Conservation (phyloP, 192 early-diverging fungal genomes). For the Rhizoclosmatium globosum region DNA sequence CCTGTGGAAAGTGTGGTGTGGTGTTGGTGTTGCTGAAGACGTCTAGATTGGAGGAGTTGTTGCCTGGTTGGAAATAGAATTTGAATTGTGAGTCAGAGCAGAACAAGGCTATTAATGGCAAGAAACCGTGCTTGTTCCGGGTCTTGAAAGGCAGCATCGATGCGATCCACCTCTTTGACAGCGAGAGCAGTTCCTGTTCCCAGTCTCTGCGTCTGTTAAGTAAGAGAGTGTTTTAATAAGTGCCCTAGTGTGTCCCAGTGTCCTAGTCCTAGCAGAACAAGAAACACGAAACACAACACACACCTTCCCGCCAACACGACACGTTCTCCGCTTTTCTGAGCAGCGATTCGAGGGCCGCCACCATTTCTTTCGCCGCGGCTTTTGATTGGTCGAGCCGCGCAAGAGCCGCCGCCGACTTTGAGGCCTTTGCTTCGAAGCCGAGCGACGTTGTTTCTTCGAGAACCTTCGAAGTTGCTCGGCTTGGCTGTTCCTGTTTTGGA, state of each 20-base stretch:
- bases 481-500: too few relatives aligned
- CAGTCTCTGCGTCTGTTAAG: constrained; percentile 50
- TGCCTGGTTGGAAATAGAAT: not conserved
- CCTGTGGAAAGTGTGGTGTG: constrained; percentile 17
- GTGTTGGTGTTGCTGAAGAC: not conserved
- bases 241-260: too few relatives aligned
- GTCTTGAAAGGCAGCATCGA: constrained; percentile 29
- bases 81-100: not conserved
- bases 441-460: too few relatives aligned
- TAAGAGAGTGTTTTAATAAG: not conserved
- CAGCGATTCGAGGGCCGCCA: not conserved
- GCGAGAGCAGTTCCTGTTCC: constrained; percentile 71
- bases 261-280: too few relatives aligned
- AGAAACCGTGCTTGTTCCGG: not conserved
- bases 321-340: not conserved
- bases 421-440: too few relatives aligned
- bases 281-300: not conserved
- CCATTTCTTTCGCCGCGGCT: not conserved
- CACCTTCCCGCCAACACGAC: not conserved
- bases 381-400: not conserved
- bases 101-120: not conserved
- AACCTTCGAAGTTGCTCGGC: too few relatives aligned
- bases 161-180: constrained; percentile 67
- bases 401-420: not conserved
- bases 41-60: not conserved